Evolutionary conservation across 2,329 filamentous ascomycete species (phyloP).

Genomic region (Hypoxylon sp.): DNA sequence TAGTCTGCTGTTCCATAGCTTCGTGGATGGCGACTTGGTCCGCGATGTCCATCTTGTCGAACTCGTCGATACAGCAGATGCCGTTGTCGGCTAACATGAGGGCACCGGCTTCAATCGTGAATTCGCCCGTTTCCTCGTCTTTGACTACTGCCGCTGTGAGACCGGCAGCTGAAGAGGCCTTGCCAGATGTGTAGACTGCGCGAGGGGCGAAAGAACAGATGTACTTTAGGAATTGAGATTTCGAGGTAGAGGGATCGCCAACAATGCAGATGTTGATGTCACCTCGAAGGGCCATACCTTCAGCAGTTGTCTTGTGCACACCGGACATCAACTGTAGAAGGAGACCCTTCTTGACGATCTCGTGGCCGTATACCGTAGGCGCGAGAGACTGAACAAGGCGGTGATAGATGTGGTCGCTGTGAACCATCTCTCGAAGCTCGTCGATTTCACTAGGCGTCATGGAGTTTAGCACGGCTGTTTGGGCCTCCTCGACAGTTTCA

Average conservation of each 20-base stretch:
- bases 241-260: constrained; percentile 95
- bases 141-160: constrained; percentile 97
- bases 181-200: constrained; percentile 97
- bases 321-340: constrained; percentile 96
- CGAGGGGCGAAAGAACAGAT: constrained; percentile 97
- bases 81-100: constrained; percentile 98
- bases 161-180: constrained; percentile 97
- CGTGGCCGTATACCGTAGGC: constrained; percentile 97
- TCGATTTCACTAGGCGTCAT: constrained; percentile 91
- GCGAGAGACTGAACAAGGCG: constrained; percentile 93
- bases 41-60: constrained; percentile 98
- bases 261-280: constrained; percentile 99
- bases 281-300: constrained; percentile 95
- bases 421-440: constrained; percentile 92
- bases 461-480: constrained; percentile 87
- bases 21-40: constrained; percentile 99
- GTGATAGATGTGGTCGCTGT: constrained; percentile 95
- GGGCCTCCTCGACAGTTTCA: constrained; percentile 85
- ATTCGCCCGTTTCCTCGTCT: constrained; percentile 98
- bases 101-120: constrained; percentile 97
- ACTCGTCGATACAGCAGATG: constrained; percentile 98
- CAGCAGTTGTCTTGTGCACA: constrained; percentile 90
- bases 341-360: constrained; percentile 97
- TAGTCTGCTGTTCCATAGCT: constrained; percentile 99
- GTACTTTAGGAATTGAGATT: constrained; percentile 98